Evolutionary conservation across 257 asterid genomes (phyloP), one percentile per base, ranked within the genome.

Genomic region (Echium plantagineum): DNA sequence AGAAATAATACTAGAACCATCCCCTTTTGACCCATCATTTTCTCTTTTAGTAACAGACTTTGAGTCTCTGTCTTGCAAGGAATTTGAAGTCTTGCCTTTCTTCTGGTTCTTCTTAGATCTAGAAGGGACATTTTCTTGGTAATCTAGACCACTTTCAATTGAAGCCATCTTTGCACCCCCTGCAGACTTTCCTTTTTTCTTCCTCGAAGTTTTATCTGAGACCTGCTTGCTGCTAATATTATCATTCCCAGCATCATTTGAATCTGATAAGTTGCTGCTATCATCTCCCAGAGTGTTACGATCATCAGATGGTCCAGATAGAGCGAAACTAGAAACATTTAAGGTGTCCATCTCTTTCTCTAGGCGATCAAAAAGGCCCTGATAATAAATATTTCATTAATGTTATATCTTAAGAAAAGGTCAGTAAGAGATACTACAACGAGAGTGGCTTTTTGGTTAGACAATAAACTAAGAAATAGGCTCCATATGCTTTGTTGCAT

Each of bases 41-140:
- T 89, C 95, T 63, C 72, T 93, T 68, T 77, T 93, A 68, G 79
- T 67, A 76, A 81, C 83, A 15, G 75, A 60, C 69, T 77, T 91
- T 66, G 90, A 73, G 65, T 79, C 93, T 64, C 89, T 66, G 17
- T 62, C 80, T 65, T 88, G 93, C 57, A 81, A 79, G 70, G 80
- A 69, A 64, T 82, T 59, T 63, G 63, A 55, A 38, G 7, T 85
- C 75, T 84, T 93, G 62, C 94, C 89, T 71, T 70, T 89, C 76
- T 74, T 86, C 70, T 81, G 94, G 63, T 77, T 81, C 79, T 81
- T 93, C 94, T 83, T 93, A 64, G 96, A 82, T 75, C 83, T 87
- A 53, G 70, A 67, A 47, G 80, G 70, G 58, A 77, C 74, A 47
- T 85, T 61, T 71, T 86, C 97, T 70, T 69, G 80, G 66, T 75